Evolutionary conservation across 2,329 filamentous ascomycete species (phyloP).

Genomic region (Tolypocladium pustulatum): DNA sequence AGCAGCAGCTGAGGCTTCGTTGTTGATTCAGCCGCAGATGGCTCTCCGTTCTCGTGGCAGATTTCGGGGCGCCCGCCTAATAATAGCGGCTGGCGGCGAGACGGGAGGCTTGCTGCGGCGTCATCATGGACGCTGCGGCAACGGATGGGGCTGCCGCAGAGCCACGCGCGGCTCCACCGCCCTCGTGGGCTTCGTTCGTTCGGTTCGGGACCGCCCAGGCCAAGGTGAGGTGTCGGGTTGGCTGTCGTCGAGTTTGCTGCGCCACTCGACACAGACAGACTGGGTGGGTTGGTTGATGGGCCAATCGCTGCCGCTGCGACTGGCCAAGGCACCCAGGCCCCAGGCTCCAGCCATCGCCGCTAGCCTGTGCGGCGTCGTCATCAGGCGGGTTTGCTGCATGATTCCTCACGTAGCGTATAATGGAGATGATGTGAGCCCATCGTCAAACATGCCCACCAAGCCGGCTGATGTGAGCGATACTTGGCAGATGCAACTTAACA

Average conservation of each 20-base stretch:
- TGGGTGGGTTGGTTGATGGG: no score
- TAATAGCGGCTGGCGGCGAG: background rate
- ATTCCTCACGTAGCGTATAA: background rate
- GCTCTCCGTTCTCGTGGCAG: background rate
- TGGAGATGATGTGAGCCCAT: background rate
- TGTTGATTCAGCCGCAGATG: background rate
- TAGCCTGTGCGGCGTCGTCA: background rate
- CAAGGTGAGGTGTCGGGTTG: no score
- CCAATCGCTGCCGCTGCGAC: background rate
- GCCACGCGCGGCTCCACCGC: background rate
- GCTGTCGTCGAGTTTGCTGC: no score
- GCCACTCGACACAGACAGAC: no score
- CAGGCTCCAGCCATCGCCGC: background rate
- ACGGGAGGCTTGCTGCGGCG: background rate
- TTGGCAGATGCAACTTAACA: background rate
- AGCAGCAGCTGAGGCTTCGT: background rate
- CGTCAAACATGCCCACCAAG: background rate
- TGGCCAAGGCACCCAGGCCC: background rate
- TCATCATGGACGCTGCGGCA: background rate
- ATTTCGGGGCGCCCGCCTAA: background rate
- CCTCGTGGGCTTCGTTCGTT: background rate
- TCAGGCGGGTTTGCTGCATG: background rate
- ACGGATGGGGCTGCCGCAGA: background rate
- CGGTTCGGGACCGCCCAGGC: no score
- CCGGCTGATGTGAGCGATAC: background rate